Conservation (phyloP, 257 asterid species). For the Salvia splendens region DNA sequence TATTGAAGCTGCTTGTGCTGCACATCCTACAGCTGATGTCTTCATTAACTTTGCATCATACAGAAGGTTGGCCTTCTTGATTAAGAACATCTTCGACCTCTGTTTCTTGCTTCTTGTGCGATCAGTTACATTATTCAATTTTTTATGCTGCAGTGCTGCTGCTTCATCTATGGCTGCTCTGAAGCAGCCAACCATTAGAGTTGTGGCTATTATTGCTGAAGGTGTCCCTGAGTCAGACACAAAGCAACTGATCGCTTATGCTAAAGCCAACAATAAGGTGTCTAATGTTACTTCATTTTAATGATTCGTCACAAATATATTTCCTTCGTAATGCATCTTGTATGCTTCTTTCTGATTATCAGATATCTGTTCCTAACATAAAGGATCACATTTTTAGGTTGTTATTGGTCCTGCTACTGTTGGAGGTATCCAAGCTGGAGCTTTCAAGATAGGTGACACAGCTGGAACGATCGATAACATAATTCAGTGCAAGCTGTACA, state of each 20-base stretch:
- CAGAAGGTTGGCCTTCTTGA: conserved; percentile 68
- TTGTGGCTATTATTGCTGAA: conserved; percentile 96
- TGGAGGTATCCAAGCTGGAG: conserved; percentile 99
- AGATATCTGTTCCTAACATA: conserved; percentile 17
- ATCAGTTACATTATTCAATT: not conserved
- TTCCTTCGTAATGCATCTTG: too few species aligned
- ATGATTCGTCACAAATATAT: too few species aligned
- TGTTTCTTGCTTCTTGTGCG: too few species aligned
- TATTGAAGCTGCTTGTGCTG: conserved; percentile 90
- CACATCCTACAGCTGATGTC: conserved; percentile 98
- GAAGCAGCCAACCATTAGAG: conserved; percentile 95
- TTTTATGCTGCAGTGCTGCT: conserved; percentile 77
- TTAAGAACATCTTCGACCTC: too few species aligned
- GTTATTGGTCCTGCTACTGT: conserved; percentile 98
- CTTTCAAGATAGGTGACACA: conserved; percentile 97
- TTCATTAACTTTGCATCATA: conserved; percentile 97
- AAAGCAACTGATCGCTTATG: conserved; percentile 94
- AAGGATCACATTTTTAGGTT: conserved; percentile 49
- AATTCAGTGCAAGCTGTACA: conserved; percentile 87
- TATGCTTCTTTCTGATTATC: not conserved
- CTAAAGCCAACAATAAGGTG: conserved; percentile 95
- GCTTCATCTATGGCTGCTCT: conserved; percentile 97
- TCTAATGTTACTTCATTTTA: too few species aligned
- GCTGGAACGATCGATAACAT: conserved; percentile 98
- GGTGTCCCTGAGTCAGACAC: conserved; percentile 98